phyloP scores from a whole-genome alignment of 129 eudicot genomes.

The Ambrosia artemisiifolia region DNA sequence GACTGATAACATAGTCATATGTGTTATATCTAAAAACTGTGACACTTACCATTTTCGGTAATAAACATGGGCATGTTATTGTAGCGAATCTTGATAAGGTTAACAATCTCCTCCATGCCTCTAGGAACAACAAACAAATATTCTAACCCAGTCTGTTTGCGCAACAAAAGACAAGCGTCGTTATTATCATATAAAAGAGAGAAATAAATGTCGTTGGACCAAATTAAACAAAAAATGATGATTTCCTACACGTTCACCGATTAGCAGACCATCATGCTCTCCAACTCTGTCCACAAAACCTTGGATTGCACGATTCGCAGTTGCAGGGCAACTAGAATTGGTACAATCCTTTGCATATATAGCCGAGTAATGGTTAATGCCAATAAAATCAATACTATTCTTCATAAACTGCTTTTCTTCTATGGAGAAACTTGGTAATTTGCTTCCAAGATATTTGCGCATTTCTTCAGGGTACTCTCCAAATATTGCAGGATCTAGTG shows the following conservation, averaged over 20 bases:
- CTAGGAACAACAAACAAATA: conserved; percentile 60
- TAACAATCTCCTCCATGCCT: conserved; percentile 66
- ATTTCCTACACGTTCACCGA: conserved; percentile 54
- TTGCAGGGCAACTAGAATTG: conserved; percentile 40
- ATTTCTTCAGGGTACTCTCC: conserved; percentile 86
- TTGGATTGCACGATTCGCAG: conserved; percentile 40
- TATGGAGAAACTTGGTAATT: conserved; percentile 56
- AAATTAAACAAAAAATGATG: background rate
- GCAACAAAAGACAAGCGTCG: background rate
- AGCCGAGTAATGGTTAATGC: conserved; percentile 74
- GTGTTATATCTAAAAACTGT: background rate
- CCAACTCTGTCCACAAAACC: conserved; percentile 42
- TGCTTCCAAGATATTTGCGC: conserved; percentile 46
- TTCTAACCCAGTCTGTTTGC: conserved; percentile 40
- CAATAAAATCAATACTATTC: conserved; percentile 63
- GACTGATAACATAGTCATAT: background rate
- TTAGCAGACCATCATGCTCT: conserved; percentile 54
- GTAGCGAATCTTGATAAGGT: conserved; percentile 53
- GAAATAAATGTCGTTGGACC: background rate
- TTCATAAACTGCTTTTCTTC: conserved; percentile 51
- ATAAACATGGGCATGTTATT: conserved; percentile 69
- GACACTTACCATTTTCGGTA: conserved; percentile 72
- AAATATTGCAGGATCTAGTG: conserved; percentile 60
- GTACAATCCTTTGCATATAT: conserved; percentile 62
- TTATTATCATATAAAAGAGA: conserved; percentile 1